These are phyloP conservation scores for Haematococcus lacustris DNA, from an alignment of 139 green algal genomes.

Conservation along the genomic window DNA sequence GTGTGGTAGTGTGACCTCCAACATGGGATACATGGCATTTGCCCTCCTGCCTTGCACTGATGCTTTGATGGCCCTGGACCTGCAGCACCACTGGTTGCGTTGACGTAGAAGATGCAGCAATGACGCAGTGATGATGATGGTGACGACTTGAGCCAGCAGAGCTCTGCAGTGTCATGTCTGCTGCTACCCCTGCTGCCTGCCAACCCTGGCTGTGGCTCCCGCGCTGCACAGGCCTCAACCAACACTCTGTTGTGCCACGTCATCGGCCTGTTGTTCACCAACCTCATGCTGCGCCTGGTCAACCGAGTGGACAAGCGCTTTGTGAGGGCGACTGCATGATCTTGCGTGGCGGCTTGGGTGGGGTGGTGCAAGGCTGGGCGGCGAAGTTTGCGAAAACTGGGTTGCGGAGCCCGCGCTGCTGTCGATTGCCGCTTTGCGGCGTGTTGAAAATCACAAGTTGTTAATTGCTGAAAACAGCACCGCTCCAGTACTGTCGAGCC, in stretches of 20 bases:
- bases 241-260: constrained; percentile 86
- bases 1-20: background rate
- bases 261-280: constrained; percentile 66
- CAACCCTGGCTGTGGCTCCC: background rate
- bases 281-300: constrained; percentile 60
- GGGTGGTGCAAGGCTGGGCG: too few species aligned
- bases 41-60: background rate
- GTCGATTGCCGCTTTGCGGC: too few species aligned
- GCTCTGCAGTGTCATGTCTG: background rate
- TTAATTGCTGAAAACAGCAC: too few species aligned
- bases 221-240: constrained; percentile 57
- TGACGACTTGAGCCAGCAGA: too few species aligned
- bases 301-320: constrained; percentile 25
- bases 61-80: background rate
- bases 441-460: too few species aligned
- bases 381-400: too few species aligned
- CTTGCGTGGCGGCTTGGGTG: too few species aligned
- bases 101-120: background rate
- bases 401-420: too few species aligned
- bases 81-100: background rate
- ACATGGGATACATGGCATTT: background rate
- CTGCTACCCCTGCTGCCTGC: too few species aligned
- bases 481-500: too few species aligned
- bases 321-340: too few species aligned
- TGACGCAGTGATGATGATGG: background rate